phyloP scores from a whole-genome alignment of 2,329 filamentous ascomycete species.

The Colletotrichum destructivum region DNA sequence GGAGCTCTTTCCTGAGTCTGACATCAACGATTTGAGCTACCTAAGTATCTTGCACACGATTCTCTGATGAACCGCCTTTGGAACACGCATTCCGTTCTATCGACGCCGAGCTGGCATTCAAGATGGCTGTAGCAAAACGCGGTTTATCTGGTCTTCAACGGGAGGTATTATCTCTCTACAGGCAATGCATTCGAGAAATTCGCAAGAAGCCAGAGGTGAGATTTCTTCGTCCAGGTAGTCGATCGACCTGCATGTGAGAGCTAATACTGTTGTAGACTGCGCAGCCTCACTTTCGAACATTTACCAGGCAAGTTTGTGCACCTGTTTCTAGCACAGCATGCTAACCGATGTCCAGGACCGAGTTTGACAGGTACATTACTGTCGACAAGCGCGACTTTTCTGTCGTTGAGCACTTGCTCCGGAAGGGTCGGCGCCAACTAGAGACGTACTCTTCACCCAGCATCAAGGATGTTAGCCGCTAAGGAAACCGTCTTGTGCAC shows the following conservation, averaged over 20 bases:
- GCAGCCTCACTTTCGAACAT: constrained; percentile 74
- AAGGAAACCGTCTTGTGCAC: constrained; percentile 18
- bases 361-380: constrained; percentile 80
- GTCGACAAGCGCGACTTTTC: constrained; percentile 89
- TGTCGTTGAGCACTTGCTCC: constrained; percentile 86
- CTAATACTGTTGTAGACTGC: constrained; percentile 60
- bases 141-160: constrained; percentile 88
- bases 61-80: constrained; percentile 5
- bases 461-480: constrained; percentile 80
- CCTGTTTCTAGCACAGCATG: not conserved
- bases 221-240: not conserved
- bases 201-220: constrained; percentile 83
- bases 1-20: constrained; percentile 24
- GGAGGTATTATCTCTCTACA: constrained; percentile 89
- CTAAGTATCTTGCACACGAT: constrained; percentile 7
- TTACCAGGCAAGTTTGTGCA: constrained; percentile 68
- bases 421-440: constrained; percentile 86
- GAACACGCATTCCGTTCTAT: constrained; percentile 10
- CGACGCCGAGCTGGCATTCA: constrained; percentile 1
- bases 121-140: constrained; percentile 36
- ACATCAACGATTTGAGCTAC: constrained; percentile 36
- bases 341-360: constrained; percentile 64
- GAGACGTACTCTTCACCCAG: constrained; percentile 85
- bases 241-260: constrained; percentile 8
- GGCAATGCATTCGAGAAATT: constrained; percentile 85